Conservation (phyloP, 345 rosid species). For the Eucalyptus marginata region DNA sequence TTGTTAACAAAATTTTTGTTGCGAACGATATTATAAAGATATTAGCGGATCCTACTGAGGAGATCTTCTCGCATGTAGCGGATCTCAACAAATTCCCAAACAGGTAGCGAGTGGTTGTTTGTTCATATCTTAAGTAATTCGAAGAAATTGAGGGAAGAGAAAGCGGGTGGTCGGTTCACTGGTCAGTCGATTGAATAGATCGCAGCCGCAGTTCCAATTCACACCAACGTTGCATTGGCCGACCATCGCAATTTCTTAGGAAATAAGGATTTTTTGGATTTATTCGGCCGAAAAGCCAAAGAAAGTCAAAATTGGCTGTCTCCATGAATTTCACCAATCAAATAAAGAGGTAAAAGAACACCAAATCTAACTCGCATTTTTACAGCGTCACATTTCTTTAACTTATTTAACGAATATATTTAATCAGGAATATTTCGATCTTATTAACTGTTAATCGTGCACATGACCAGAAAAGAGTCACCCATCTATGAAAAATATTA, state of each 20-base stretch:
- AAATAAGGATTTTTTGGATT: not conserved
- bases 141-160: not conserved
- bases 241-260: not conserved
- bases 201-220: not conserved
- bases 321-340: not conserved
- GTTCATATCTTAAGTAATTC: not conserved
- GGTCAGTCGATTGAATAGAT: not conserved
- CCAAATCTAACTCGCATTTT: not conserved
- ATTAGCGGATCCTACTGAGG: not conserved
- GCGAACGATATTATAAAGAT: not conserved
- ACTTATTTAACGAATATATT: not conserved
- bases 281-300: not conserved
- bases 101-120: not conserved
- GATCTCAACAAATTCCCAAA: not conserved
- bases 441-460: not conserved
- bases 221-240: not conserved
- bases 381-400: not conserved
- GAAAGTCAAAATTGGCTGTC: not conserved
- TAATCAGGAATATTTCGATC: not conserved
- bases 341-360: not conserved
- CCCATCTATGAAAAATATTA: not conserved
- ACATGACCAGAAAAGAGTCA: not conserved
- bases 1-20: not conserved
- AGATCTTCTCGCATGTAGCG: not conserved
- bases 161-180: rapidly evolving